These are phyloP conservation scores for Apodospora peruviana DNA, from an alignment of 495 filamentous ascomycete species.

Conservation along the genomic window DNA sequence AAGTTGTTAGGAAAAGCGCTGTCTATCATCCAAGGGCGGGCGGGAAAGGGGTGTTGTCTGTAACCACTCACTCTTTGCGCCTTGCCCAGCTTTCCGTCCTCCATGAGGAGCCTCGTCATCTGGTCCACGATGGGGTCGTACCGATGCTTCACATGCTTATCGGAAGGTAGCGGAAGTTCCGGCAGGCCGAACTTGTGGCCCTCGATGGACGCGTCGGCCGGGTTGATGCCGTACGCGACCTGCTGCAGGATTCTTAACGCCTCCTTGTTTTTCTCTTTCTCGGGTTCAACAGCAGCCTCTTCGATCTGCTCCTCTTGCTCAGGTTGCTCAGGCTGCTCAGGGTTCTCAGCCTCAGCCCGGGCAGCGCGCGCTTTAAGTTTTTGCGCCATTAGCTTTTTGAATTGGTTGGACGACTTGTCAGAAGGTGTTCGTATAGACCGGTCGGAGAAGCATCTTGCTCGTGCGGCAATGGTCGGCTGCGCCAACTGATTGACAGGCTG, in stretches of 20 bases:
- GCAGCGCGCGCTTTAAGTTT: too few relatives aligned
- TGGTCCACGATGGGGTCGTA: constrained; percentile 80
- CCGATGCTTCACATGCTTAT: constrained; percentile 62
- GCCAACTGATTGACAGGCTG: constrained; percentile 40
- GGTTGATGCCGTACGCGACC: constrained; percentile 25
- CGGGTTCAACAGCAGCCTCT: too few relatives aligned
- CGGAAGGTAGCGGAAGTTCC: constrained; percentile 52
- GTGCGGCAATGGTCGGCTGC: constrained; percentile 61
- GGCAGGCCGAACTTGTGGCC: constrained; percentile 76
- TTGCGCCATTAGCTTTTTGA: too few relatives aligned
- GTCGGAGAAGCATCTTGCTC: constrained; percentile 35
- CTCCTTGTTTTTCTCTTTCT: constrained; percentile 13
- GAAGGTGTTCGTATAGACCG: too few relatives aligned
- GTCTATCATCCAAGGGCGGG: background rate
- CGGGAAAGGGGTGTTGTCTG: background rate
- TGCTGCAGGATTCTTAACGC: constrained; percentile 32
- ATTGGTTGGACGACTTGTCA: too few relatives aligned
- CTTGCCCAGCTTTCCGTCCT: constrained; percentile 73
- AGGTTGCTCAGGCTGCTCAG: background rate
- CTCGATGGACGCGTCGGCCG: constrained; percentile 23
- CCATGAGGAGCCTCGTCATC: constrained; percentile 86
- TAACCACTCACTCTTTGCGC: constrained; percentile 68
- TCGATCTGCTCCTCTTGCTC: too few relatives aligned
- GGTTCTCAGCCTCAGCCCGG: background rate
- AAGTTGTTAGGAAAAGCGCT: constrained; percentile 3